Evolutionary conservation across 1,284 basidiomycete genomes (phyloP).

Genomic region (Sporisorium iseilematis-ciliati): DNA sequence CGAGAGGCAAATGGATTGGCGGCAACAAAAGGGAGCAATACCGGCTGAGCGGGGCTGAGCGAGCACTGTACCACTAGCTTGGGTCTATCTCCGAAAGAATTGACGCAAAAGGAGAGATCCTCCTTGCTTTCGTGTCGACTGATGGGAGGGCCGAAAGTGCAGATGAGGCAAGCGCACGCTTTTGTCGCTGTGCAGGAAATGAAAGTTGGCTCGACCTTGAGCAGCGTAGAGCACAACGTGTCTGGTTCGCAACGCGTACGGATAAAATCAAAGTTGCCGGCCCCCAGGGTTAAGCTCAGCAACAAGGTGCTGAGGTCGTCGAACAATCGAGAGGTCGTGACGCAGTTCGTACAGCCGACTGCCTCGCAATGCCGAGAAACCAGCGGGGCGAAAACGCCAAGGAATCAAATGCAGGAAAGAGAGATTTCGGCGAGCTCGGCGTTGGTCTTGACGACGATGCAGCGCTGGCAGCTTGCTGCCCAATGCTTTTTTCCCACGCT

Average conservation of each 20-base stretch:
- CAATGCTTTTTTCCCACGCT: slow-evolving; percentile 27
- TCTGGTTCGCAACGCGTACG: slow-evolving; percentile 15
- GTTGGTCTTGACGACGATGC: slow-evolving; percentile 8
- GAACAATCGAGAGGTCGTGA: slow-evolving; percentile 23
- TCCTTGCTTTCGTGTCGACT: slow-evolving; percentile 8
- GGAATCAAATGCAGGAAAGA: neutral
- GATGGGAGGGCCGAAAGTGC: neutral
- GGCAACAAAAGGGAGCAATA: slow-evolving; percentile 23
- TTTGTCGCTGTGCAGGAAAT: neutral
- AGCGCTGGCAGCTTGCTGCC: slow-evolving; percentile 10
- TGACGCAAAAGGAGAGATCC: slow-evolving; percentile 4
- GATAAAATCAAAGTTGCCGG: slow-evolving; percentile 14
- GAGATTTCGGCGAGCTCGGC: slow-evolving; percentile 22
- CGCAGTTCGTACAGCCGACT: slow-evolving; percentile 7
- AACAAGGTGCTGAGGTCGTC: slow-evolving; percentile 17
- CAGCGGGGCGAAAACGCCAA: slow-evolving; percentile 11
- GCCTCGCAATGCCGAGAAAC: slow-evolving; percentile 3
- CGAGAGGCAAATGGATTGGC: slow-evolving; percentile 12
- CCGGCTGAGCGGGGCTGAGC: slow-evolving; percentile 18
- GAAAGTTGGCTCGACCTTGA: slow-evolving; percentile 3
- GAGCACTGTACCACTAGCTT: slow-evolving; percentile 23
- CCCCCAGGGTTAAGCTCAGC: slow-evolving; percentile 21
- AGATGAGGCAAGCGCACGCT: neutral
- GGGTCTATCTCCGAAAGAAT: slow-evolving; percentile 35
- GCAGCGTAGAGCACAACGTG: slow-evolving; percentile 2